phyloP scores from a whole-genome alignment of 305 asterid genomes.

The Fraxinus dipetala region DNA sequence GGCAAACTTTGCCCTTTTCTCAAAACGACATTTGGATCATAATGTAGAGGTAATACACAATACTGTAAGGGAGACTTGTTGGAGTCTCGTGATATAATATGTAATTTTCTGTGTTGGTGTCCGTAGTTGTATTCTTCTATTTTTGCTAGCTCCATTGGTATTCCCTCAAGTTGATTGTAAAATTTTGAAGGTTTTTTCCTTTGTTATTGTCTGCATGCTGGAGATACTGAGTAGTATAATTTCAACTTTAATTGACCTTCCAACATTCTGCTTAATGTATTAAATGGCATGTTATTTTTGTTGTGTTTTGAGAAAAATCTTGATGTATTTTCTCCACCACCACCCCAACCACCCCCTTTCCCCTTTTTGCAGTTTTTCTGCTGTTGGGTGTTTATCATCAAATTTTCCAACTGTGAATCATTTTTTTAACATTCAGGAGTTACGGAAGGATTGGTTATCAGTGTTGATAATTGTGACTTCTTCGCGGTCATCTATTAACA shows the following conservation, averaged over 20 bases:
- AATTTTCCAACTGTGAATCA: slow-evolving; percentile 2
- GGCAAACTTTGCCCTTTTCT: background rate
- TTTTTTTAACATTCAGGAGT: slow-evolving; percentile 53
- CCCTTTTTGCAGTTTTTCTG: slow-evolving; percentile 10
- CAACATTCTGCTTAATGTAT: slow-evolving; percentile 15
- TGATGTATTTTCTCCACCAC: slow-evolving; percentile 7
- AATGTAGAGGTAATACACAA: background rate
- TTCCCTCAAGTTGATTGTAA: background rate
- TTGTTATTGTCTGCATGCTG: background rate
- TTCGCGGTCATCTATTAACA: slow-evolving; percentile 94
- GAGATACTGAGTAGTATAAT: background rate
- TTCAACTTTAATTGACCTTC: slow-evolving; percentile 15
- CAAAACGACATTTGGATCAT: background rate
- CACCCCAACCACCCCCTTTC: background rate
- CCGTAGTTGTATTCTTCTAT: background rate
- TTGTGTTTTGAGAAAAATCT: background rate
- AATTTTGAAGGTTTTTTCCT: background rate
- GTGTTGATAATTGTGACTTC: slow-evolving; percentile 95
- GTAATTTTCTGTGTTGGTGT: background rate
- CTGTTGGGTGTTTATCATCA: background rate
- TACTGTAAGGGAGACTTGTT: background rate
- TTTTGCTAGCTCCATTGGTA: background rate
- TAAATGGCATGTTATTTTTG: slow-evolving; percentile 11
- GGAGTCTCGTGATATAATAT: background rate
- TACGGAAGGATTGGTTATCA: slow-evolving; percentile 92